A percentile compares a stretch with the other conserved stretches of the same genome.
These are phyloP conservation scores for Rostrohypoxylon terebratum DNA, from an alignment of 495 filamentous ascomycete species.

Conservation along the genomic window DNA sequence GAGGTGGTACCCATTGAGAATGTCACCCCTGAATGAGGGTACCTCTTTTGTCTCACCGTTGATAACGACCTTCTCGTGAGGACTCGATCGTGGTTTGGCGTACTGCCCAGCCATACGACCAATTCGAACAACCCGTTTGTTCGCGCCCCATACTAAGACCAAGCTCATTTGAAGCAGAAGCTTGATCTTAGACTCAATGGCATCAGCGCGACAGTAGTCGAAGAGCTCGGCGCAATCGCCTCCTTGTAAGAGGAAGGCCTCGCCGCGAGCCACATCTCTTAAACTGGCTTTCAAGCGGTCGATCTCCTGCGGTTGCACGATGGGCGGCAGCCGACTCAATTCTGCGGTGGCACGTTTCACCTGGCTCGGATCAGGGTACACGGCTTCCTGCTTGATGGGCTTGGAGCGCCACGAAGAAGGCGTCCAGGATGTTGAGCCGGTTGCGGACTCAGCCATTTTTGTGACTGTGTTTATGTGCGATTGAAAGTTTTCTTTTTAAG, in stretches of 20 bases:
- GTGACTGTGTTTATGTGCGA: not conserved
- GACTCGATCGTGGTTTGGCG: slow-evolving; percentile 91
- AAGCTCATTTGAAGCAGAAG: slow-evolving; percentile 95
- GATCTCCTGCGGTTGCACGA: slow-evolving; percentile 92
- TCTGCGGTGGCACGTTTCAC: slow-evolving; percentile 75
- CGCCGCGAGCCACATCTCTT: slow-evolving; percentile 87
- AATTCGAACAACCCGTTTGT: slow-evolving; percentile 94
- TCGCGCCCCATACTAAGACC: slow-evolving; percentile 86
- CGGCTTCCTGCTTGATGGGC: slow-evolving; percentile 90
- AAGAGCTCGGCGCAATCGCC: slow-evolving; percentile 98
- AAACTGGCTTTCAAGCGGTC: slow-evolving; percentile 78
- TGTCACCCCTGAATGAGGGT: slow-evolving; percentile 92
- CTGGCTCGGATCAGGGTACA: slow-evolving; percentile 75
- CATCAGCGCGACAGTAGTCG: slow-evolving; percentile 89
- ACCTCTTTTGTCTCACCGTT: slow-evolving; percentile 71
- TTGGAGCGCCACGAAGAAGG: slow-evolving; percentile 86
- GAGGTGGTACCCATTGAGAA: slow-evolving; percentile 85
- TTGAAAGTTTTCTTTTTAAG: not conserved
- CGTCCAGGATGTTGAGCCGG: slow-evolving; percentile 56
- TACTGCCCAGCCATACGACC: slow-evolving; percentile 97
- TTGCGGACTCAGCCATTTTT: slow-evolving; percentile 15
- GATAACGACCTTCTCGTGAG: slow-evolving; percentile 74
- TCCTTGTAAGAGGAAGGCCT: slow-evolving; percentile 94
- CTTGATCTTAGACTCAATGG: slow-evolving; percentile 96
- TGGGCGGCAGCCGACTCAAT: slow-evolving; percentile 81